These are phyloP conservation scores for Sambucus nigra DNA, from an alignment of 129 eudicot genomes.

Conservation along the genomic window DNA sequence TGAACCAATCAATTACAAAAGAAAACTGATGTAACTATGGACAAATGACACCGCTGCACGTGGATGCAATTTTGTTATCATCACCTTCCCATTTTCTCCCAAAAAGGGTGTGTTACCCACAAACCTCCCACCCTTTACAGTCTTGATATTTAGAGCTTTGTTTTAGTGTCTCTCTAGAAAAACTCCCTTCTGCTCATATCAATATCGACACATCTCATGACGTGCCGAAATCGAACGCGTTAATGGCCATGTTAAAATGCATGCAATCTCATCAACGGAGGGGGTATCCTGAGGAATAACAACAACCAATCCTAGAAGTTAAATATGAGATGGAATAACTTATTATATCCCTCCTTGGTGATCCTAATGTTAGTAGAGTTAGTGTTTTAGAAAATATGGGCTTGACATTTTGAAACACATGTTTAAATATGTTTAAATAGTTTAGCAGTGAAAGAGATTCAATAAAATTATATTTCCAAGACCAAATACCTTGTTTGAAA, in stretches of 20 bases:
- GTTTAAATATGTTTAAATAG: too few species aligned
- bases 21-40: constrained; percentile 88
- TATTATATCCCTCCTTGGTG: constrained; percentile 75
- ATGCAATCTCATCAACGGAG: constrained; percentile 81
- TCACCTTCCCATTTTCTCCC: constrained; percentile 69
- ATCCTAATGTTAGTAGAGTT: constrained; percentile 91
- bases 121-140: constrained; percentile 88
- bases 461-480: too few species aligned
- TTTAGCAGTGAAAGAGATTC: too few species aligned
- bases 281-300: constrained; percentile 95
- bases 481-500: too few species aligned
- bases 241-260: constrained; percentile 85
- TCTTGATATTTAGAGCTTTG: constrained; percentile 86
- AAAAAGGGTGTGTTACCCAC: constrained; percentile 90
- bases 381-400: too few species aligned
- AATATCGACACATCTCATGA: constrained; percentile 68
- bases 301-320: constrained; percentile 82
- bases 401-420: too few species aligned
- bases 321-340: constrained; percentile 75
- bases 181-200: constrained; percentile 53
- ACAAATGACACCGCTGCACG: constrained; percentile 95
- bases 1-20: constrained; percentile 77
- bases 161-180: constrained; percentile 76
- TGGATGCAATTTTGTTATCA: constrained; percentile 78
- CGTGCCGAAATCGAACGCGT: constrained; percentile 81